Base-by-base conservation (phyloP, 1,284 basidiomycete species). In the Cryptococcus deneoformans region DNA sequence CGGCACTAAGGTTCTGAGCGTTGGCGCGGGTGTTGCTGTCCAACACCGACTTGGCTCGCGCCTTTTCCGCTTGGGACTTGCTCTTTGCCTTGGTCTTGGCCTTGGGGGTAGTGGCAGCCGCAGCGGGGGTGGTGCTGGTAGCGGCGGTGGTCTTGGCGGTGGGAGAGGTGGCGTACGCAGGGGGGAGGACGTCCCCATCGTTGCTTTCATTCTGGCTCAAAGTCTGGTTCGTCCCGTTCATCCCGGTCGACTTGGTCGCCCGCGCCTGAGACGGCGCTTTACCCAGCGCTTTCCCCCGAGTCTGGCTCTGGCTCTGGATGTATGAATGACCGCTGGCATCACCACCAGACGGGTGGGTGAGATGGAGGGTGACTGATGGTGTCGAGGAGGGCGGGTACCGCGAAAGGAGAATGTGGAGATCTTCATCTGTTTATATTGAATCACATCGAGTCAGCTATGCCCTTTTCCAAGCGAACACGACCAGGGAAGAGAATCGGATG, bases 401-500 rank as follows among this genome's bases (percentile, higher is more conserved):
- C n/a, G 65, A 58, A 9, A 63, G 56, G 20, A 79, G 66, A 58
- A 79, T 79, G 29, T 68, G 57, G 20, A 78, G 69, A 61, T 79
- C 78, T 57, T 77, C 78, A 50, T 78, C 77, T 79, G 62, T 6
- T 12, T 16, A 35, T 29, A n/a, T 16, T 34, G 8, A 29, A 9
- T 29, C 34, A 38, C 6, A 11, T 20, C 16, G 12, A 38, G 10
- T 38, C 46, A 34, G 50, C 43, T n/a, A 8, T 44, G n/a, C 43
- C 9, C 43, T 44, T 43, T 16, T 12, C 40, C 6, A 12, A 14
- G 16, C 5, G 29, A 29, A 29, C 29, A 16, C 4, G 36, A 12
- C 4, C n/a, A 45, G 45, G 49, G 14, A 39, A 24, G 36, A 57
- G n/a, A 29, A 24, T 12, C 14, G 40, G 6, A 45, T 36, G 40